These are phyloP conservation scores for Tylopilus subfusipes DNA, from an alignment of 768 basidiomycete genomes.

Conservation along the genomic window DNA sequence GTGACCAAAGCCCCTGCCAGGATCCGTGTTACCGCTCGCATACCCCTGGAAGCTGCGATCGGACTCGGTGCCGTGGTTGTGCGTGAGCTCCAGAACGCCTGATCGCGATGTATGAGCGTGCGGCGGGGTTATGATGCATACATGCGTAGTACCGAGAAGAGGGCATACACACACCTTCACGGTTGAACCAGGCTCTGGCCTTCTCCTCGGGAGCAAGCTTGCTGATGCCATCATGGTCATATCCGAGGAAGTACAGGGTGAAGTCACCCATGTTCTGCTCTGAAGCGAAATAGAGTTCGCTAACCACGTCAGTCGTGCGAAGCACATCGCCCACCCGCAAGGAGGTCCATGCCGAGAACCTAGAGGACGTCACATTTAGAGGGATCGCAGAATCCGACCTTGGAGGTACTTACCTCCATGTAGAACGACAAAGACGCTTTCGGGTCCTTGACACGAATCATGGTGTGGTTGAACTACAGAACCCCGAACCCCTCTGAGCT, in stretches of 20 bases:
- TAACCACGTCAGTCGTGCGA: neutral
- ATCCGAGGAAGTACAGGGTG: constrained; percentile 85
- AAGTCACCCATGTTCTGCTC: constrained; percentile 58
- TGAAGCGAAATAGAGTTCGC: constrained; percentile 23
- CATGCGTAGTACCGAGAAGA: neutral
- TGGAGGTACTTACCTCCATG: constrained; percentile 47
- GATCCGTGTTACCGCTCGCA: constrained; percentile 80
- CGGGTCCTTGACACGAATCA: constrained; percentile 87
- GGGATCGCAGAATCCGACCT: neutral
- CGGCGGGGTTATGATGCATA: neutral
- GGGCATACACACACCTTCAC: constrained; percentile 55
- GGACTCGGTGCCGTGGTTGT: constrained; percentile 88
- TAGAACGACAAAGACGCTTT: constrained; percentile 81
- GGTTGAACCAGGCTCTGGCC: constrained; percentile 43
- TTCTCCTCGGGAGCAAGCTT: constrained; percentile 51
- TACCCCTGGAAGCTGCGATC: constrained; percentile 80
- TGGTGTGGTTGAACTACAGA: constrained; percentile 76
- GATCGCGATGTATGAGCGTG: neutral
- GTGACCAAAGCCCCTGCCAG: constrained; percentile 78
- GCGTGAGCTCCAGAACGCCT: constrained; percentile 82
- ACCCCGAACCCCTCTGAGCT: neutral
- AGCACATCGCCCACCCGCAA: constrained; percentile 41
- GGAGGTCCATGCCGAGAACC: constrained; percentile 75
- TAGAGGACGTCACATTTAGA: constrained; percentile 18
- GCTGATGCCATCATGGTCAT: constrained; percentile 54